Evolutionary conservation across 1,284 basidiomycete species (phyloP), one percentile per base, ranked within the genome.

Genomic region (Puccinia hordei): DNA sequence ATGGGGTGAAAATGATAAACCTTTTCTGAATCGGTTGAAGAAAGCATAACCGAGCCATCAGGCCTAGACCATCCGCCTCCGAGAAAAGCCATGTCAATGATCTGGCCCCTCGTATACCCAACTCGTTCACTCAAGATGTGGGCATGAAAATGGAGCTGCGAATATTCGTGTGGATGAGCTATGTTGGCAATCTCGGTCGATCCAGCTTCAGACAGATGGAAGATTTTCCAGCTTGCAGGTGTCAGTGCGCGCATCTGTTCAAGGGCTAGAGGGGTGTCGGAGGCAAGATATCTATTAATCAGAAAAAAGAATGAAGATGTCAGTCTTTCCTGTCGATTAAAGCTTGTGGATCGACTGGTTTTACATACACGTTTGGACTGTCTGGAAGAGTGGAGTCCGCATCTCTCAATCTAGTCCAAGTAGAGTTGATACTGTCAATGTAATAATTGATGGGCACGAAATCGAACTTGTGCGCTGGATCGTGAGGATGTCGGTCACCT

Each of bases 111-210:
- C 8, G 78, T 80, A 27, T 41, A 80, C 1, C 59, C 71, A 12
- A 80, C 44, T 22, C 78, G 55, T 57, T 80, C 78, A 10, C 59
- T 53, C 44, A 65, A 24, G 35, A 30, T 46, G 63, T 80, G 78
- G 3, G 57, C 61, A 61, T 73, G 69, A 51, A 80, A 80, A 53
- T 73, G 78, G 17, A 49, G 49, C 61, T 80, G 78, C 15, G 78
- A 73, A 33, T 80, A 80, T 68, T 73, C 78, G 59, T 80, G 78
- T 13, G 78, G 78, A 46, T 80, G 78, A 13, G 78, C 69, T 12
- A 80, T 73, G 17, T 15, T 3, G n/a, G 33, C 66, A 9, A 80
- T 53, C 22, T 66, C 41, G 27, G 55, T 35, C 10, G 69, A 41
- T 9, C 6, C 22, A 2, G 78, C 55, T 33, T 65, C 57, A 13